These are phyloP conservation scores for Nemania sp. DNA, from an alignment of 2,329 filamentous ascomycete genomes.

Conservation along the genomic window DNA sequence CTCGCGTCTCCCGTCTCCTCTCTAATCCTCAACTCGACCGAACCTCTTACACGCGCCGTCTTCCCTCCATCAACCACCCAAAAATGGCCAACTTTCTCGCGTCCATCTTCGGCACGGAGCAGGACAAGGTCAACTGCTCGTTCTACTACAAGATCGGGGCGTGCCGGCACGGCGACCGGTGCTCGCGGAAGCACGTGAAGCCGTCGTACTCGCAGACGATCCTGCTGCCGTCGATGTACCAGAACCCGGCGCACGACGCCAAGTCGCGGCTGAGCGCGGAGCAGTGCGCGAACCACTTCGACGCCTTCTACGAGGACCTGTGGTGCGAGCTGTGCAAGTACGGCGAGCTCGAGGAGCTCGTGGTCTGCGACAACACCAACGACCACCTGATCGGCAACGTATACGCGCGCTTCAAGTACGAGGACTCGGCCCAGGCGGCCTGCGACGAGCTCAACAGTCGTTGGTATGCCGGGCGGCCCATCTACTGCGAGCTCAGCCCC, in stretches of 20 bases:
- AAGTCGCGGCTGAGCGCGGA: slow-evolving; percentile 96
- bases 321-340: slow-evolving; percentile 99
- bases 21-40: no score
- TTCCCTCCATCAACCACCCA: no score
- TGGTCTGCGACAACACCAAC: slow-evolving; percentile 99
- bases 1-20: neutral
- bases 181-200: slow-evolving; percentile 98
- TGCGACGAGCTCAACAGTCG: slow-evolving; percentile 92
- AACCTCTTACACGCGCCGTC: no score
- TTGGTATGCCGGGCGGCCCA: slow-evolving; percentile 96
- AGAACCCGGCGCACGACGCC: slow-evolving; percentile 95
- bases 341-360: slow-evolving; percentile 94
- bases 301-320: slow-evolving; percentile 99
- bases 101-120: slow-evolving; percentile 99
- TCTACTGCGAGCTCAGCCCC: slow-evolving; percentile 96
- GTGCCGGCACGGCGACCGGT: slow-evolving; percentile 96
- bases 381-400: slow-evolving; percentile 99
- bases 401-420: slow-evolving; percentile 99
- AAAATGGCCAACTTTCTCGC: slow-evolving; percentile 96
- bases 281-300: slow-evolving; percentile 98
- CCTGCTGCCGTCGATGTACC: slow-evolving; percentile 97
- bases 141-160: slow-evolving; percentile 99
- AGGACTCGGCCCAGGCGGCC: slow-evolving; percentile 90
- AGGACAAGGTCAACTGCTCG: slow-evolving; percentile 99
- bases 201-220: slow-evolving; percentile 97